Evolutionary conservation across 1,139 yeast genomes (phyloP), one percentile per base, ranked within the genome.

Genomic region (Yamadazyma membranifaciens): DNA sequence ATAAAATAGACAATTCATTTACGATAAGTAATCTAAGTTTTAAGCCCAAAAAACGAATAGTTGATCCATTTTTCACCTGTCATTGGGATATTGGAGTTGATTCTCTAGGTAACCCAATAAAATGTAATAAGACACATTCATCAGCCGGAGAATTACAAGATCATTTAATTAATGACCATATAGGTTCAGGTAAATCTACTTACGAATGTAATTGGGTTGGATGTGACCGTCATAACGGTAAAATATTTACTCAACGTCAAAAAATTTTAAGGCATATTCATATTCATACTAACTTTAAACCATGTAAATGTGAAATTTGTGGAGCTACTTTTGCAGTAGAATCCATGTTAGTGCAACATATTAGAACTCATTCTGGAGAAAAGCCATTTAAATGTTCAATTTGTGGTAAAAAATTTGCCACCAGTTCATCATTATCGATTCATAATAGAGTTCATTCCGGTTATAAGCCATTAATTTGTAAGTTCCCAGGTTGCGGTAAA

Each of bases 331-430:
- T 91, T 63, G 85, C 87, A 9, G 83, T 82, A 17, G 83, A 80
- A 34, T 59, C 79, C 20, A 80, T 81, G 72, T 65, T 86, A 38
- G 69, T 73, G 37, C 89, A 83, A 73, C 98, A 92, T 64, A 58
- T 78, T 54, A 69, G 98, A 40, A 82, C 80, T 1, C 98, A 92
- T 57, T 87, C 96, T 0, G 98, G 98, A 5, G 97, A 78, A 45
- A 76, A 73, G 43, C 83, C 83, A 0, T 78, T 68, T 48, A 47
- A 54, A 33, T 78, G 83, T 52, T 54, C 59, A 4, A 56, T 58
- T 4, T 78, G 83, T 52, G 75, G 70, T 5, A 78, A 78, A 52
- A 56, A 55, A 28, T 78, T 78, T 56, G 77, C 80, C 30, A 78
- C 83, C 6, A 68, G 76, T 26, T 74, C 81, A 1, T 69, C 79